A percentile compares a stretch with the other conserved stretches of the same genome.
These are phyloP conservation scores for Globisporangium heterothallicum DNA, from an alignment of 352 stramenopile genomes.

Conservation along the genomic window DNA sequence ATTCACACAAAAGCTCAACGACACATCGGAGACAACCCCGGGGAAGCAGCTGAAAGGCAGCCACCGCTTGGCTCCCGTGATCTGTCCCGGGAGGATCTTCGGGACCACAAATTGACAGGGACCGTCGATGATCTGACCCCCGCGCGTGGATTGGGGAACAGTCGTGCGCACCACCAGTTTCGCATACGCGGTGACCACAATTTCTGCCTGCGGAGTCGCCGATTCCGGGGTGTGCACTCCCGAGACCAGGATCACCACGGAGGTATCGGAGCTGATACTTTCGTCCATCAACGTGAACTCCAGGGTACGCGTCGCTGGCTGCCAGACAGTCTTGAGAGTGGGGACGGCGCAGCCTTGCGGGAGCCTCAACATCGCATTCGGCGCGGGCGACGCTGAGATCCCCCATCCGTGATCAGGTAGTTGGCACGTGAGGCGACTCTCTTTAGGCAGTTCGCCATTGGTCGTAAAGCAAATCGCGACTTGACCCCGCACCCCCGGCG, in stretches of 20 bases:
- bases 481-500: slow-evolving; percentile 43
- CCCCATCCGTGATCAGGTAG: slow-evolving; percentile 58
- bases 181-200: slow-evolving; percentile 53
- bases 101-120: slow-evolving; percentile 38
- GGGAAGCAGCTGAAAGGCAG: slow-evolving; percentile 57
- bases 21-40: slow-evolving; percentile 38
- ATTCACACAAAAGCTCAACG: slow-evolving; percentile 39
- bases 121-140: slow-evolving; percentile 62
- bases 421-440: slow-evolving; percentile 41
- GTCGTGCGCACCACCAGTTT: slow-evolving; percentile 52
- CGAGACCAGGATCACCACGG: slow-evolving; percentile 39
- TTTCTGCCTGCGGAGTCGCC: slow-evolving; percentile 40
- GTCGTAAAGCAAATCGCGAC: slow-evolving; percentile 50
- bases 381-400: slow-evolving; percentile 17
- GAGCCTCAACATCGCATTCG: slow-evolving; percentile 31
- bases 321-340: slow-evolving; percentile 32
- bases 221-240: slow-evolving; percentile 50
- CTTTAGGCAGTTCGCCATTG: slow-evolving; percentile 24
- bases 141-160: slow-evolving; percentile 42
- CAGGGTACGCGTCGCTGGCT: slow-evolving; percentile 24
- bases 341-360: slow-evolving; percentile 20
- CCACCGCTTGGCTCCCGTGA: slow-evolving; percentile 41
- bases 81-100: slow-evolving; percentile 42
- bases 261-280: slow-evolving; percentile 30
- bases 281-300: slow-evolving; percentile 51